These are phyloP conservation scores for Umbelopsis vinacea DNA, from an alignment of 192 early-diverging fungal species.

Conservation along the genomic window DNA sequence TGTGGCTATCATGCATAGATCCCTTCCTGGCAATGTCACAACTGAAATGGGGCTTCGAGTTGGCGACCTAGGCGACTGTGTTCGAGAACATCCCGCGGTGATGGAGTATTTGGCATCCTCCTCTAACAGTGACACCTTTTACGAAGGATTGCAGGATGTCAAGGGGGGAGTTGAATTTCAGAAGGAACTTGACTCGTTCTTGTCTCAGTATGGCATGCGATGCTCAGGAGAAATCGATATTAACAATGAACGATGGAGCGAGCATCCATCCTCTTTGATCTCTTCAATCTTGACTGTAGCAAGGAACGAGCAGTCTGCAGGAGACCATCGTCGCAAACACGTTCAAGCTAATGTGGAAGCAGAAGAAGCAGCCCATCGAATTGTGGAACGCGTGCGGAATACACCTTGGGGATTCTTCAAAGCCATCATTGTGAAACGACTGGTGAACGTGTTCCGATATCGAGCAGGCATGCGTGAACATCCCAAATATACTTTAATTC, in stretches of 20 bases:
- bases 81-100: background rate
- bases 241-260: background rate
- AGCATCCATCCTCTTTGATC: background rate
- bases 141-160: conserved; percentile 5
- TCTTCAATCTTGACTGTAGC: background rate
- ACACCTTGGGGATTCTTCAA: conserved; percentile 10
- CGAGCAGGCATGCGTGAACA: conserved; percentile 18
- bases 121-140: background rate
- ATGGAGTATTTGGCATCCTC: background rate
- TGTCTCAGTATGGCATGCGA: conserved; percentile 14
- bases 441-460: background rate
- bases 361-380: conserved; percentile 5
- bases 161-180: background rate
- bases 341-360: conserved; percentile 14
- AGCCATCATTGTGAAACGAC: background rate
- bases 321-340: conserved; percentile 16
- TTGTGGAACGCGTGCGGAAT: conserved; percentile 5
- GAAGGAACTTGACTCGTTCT: conserved; percentile 5
- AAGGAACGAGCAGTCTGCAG: background rate
- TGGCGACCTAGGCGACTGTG: conserved; percentile 5
- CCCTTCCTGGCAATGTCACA: conserved; percentile 8
- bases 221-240: conserved; percentile 13
- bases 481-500: conserved; percentile 10
- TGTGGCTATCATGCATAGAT: background rate
- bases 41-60: conserved; percentile 20